phyloP scores from a whole-genome alignment of 305 asterid genomes.

The Fraxinus paxiana region DNA sequence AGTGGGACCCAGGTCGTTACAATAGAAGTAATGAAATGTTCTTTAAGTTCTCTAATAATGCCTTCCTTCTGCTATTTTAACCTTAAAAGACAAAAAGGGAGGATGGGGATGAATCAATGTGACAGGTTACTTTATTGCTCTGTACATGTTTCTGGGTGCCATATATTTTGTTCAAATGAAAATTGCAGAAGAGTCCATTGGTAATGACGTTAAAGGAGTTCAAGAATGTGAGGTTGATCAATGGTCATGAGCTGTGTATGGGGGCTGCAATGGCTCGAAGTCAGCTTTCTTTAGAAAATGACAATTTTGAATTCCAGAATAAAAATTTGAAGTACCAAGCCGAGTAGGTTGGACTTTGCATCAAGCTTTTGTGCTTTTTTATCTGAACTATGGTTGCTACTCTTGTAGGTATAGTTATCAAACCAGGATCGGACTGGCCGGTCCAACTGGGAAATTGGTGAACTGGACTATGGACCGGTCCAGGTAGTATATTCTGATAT shows the following conservation, averaged over 20 bases:
- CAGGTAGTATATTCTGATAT: not conserved
- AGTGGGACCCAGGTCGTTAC: no score
- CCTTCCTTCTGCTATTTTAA: not conserved
- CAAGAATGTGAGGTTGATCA: not conserved
- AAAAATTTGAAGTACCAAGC: not conserved
- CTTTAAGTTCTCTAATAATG: not conserved
- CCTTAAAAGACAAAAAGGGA: not conserved
- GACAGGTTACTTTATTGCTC: not conserved
- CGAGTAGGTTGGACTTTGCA: not conserved
- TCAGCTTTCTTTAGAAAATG: not conserved
- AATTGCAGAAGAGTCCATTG: not conserved
- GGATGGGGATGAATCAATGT: not conserved
- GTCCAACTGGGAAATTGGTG: not conserved
- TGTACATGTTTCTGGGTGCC: not conserved
- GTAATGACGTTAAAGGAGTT: not conserved
- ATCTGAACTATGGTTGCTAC: not conserved
- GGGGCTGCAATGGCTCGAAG: not conserved
- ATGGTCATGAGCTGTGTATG: not conserved
- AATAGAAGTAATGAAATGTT: not conserved
- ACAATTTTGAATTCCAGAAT: not conserved
- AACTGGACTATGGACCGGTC: not conserved
- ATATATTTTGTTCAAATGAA: not conserved
- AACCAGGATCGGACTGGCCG: not conserved
- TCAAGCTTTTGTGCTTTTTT: not conserved
- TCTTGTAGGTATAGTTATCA: not conserved